Evolutionary conservation across 2,329 filamentous ascomycete species (phyloP), one percentile per base, ranked within the genome.

Genomic region (Atkinsonella texensis): DNA sequence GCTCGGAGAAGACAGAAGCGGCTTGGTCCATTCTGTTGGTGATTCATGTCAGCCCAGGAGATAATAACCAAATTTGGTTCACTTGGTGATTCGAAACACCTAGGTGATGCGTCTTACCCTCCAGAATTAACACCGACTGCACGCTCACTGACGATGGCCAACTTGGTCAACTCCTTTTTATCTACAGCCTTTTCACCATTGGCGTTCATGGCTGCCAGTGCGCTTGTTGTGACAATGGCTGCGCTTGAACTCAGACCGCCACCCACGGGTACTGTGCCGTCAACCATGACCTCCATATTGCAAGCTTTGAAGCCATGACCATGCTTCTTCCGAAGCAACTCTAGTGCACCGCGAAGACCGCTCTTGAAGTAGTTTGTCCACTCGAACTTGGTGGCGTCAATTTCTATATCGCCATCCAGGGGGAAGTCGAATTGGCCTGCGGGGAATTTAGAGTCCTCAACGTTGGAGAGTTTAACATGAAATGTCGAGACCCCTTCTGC

Each of bases 311-410:
- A 85, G 46, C 69, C 70, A 10, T 74, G 71, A 35, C 79, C 79
- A 32, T 76, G 63, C 65, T 84, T 84, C 68, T 83, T 80, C 64
- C 81, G 77, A 57, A 98, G 72, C 53, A 95, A 74, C 60, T 87
- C 80, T 52, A 95, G 70, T 1, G 91, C 91, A 32, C 90, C 93
- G 38, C 81, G 75, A 48, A 97, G 74, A 0, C 93, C 93, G 50
- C 89, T 87, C 72, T 93, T 94, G 80, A 98, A 97, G 75, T 98
- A 98, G 67, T 97, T 98, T 53, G 89, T 87, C 93, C 93, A 98
- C 70, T 96, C 89, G 58, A 94, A 86, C 59, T 85, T 79, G 17
- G 81, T 83, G 8, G 88, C 79, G 67, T 97, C 89, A 60, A 98
- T 95, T 20, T 85, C 79, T n/a, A 91, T 76, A 11, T 77, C 70